Conservation (phyloP, 1,139 yeast species). For the Saccharomycopsis hybrid region DNA sequence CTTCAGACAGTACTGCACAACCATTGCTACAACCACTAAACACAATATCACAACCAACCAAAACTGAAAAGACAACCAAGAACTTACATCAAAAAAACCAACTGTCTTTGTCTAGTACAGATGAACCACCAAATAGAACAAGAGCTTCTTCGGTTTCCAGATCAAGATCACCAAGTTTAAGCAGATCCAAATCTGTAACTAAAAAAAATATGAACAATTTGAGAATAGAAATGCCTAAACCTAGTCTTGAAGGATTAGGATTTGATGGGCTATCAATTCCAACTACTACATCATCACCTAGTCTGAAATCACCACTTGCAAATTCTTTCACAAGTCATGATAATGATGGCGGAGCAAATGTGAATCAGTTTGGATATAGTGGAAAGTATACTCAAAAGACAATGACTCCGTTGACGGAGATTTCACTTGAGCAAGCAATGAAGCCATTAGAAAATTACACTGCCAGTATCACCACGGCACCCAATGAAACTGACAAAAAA, state of each 20-base stretch:
- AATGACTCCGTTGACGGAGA: conserved; percentile 21
- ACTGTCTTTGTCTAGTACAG: conserved; percentile 8
- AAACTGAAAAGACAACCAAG: neutral
- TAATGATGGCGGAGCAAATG: conserved; percentile 1
- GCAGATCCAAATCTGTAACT: neutral
- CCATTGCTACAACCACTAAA: conserved; percentile 10
- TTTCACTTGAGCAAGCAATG: conserved; percentile 15
- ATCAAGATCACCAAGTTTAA: conserved; percentile 8
- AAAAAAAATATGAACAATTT: conserved; percentile 15
- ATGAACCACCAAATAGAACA: conserved; percentile 4
- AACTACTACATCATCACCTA: conserved; percentile 8
- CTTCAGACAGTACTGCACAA: neutral
- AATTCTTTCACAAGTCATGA: conserved; percentile 8
- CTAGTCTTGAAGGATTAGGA: conserved; percentile 8
- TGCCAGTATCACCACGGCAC: conserved; percentile 3
- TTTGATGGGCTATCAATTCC: neutral
- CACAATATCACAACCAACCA: neutral
- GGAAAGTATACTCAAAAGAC: conserved; percentile 10
- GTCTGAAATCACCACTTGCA: conserved; percentile 11
- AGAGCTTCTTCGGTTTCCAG: neutral
- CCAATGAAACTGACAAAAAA: neutral
- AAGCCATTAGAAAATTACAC: conserved; percentile 4
- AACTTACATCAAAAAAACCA: conserved; percentile 9
- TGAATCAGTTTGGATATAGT: conserved; percentile 19
- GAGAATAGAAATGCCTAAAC: conserved; percentile 19